phyloP scores from a whole-genome alignment of 352 stramenopile genomes.

The Phytophthora palmivora region DNA sequence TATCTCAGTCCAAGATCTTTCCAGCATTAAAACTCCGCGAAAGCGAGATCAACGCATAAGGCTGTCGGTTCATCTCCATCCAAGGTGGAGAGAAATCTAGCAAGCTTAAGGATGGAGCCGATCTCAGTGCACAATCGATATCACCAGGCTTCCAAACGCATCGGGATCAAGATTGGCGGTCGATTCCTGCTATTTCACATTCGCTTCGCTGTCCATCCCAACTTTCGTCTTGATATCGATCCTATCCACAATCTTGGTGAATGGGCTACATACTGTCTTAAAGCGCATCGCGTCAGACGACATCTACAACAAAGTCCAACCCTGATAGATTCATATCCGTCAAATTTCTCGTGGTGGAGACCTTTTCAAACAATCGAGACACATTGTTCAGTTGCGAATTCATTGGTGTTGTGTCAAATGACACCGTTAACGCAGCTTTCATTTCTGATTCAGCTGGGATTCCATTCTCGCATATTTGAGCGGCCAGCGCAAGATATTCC shows the following conservation, averaged over 20 bases:
- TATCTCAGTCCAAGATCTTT: not conserved
- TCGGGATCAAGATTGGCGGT: conserved; percentile 42
- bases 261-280: conserved; percentile 29
- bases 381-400: not conserved
- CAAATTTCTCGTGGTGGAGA: conserved; percentile 27
- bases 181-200: conserved; percentile 45
- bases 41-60: not conserved
- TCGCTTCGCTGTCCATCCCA: conserved; percentile 8
- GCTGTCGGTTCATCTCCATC: not conserved
- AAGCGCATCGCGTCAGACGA: conserved; percentile 24
- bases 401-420: conserved; percentile 2
- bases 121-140: not conserved
- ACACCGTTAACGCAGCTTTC: conserved; percentile 23
- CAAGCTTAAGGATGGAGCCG: not conserved
- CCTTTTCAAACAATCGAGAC: conserved; percentile 19
- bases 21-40: not conserved
- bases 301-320: not conserved
- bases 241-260: conserved; percentile 3
- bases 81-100: not conserved
- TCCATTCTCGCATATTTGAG: conserved; percentile 37
- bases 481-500: conserved; percentile 15
- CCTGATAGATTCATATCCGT: not conserved
- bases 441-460: conserved; percentile 41
- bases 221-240: not conserved
- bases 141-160: conserved; percentile 18